These are phyloP conservation scores for Plantago elongata DNA, from an alignment of 257 asterid species.

Conservation along the genomic window DNA sequence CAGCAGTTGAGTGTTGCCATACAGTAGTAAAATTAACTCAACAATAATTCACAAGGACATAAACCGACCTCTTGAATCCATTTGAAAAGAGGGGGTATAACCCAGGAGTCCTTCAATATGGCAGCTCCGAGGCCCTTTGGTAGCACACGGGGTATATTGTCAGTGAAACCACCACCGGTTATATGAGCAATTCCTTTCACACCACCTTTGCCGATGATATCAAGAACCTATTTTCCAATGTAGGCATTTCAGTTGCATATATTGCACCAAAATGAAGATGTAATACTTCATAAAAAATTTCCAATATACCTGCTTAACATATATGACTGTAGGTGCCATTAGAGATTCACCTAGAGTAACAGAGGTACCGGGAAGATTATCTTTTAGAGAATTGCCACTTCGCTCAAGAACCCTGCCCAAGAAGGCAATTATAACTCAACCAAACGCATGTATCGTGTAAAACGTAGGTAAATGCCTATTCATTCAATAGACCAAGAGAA, in stretches of 20 bases:
- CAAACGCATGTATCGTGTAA: not conserved
- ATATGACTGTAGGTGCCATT: slow-evolving; percentile 86
- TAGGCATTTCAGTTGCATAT: too few relatives aligned
- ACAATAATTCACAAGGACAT: too few relatives aligned
- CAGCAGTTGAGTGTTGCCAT: too few relatives aligned
- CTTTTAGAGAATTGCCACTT: slow-evolving; percentile 61
- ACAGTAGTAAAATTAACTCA: too few relatives aligned
- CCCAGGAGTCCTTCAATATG: slow-evolving; percentile 65
- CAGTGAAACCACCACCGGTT: slow-evolving; percentile 93
- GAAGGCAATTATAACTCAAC: not conserved
- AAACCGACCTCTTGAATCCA: slow-evolving; percentile 82
- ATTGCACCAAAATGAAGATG: too few relatives aligned
- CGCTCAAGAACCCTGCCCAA: slow-evolving; percentile 60
- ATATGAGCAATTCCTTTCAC: slow-evolving; percentile 93
- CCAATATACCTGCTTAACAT: slow-evolving; percentile 70
- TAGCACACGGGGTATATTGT: slow-evolving; percentile 80
- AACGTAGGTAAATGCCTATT: not conserved
- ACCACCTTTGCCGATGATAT: slow-evolving; percentile 71
- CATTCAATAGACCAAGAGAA: not conserved
- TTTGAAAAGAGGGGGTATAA: slow-evolving; percentile 63
- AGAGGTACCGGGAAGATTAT: slow-evolving; percentile 65
- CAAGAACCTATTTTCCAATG: slow-evolving; percentile 52
- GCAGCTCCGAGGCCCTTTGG: slow-evolving; percentile 87
- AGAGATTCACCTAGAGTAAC: slow-evolving; percentile 66
- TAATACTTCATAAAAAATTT: not conserved